phyloP scores from a whole-genome alignment of 257 asterid species.

The Penstemon barbatus region DNA sequence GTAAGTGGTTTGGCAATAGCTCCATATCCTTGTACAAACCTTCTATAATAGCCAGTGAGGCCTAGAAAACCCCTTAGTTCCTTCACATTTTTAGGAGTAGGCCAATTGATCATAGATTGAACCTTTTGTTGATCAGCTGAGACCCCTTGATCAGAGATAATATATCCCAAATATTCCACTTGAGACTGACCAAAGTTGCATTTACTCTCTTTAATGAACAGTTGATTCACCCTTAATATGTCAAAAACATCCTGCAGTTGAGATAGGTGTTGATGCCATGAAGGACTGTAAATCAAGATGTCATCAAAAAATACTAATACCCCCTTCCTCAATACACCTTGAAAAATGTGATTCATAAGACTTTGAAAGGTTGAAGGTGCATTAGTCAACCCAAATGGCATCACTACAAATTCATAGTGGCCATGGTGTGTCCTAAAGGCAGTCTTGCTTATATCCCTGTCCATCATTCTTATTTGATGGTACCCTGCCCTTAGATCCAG shows the following conservation, averaged over 20 bases:
- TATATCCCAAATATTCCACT: neutral
- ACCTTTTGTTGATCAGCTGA: neutral
- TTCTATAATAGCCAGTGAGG: neutral
- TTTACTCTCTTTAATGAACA: too few species aligned
- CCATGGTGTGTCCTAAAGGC: neutral
- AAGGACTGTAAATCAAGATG: too few species aligned
- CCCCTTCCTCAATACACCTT: neutral
- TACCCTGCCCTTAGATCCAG: too few species aligned
- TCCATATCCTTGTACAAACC: neutral
- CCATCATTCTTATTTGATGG: neutral
- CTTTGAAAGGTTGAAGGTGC: too few species aligned
- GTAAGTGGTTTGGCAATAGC: neutral
- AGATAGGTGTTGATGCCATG: neutral
- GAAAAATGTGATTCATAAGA: neutral
- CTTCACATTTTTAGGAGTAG: neutral
- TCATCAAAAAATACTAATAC: neutral
- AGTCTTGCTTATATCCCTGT: neutral
- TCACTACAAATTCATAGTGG: neutral
- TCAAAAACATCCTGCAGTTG: neutral
- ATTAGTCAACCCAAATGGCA: neutral
- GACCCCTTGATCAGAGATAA: neutral
- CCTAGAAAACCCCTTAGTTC: neutral
- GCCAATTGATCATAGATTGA: neutral
- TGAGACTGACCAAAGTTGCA: neutral
- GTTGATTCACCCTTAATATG: neutral